These are phyloP conservation scores for Babesia ovis DNA, from an alignment of 169 alveolate species.

Conservation along the genomic window DNA sequence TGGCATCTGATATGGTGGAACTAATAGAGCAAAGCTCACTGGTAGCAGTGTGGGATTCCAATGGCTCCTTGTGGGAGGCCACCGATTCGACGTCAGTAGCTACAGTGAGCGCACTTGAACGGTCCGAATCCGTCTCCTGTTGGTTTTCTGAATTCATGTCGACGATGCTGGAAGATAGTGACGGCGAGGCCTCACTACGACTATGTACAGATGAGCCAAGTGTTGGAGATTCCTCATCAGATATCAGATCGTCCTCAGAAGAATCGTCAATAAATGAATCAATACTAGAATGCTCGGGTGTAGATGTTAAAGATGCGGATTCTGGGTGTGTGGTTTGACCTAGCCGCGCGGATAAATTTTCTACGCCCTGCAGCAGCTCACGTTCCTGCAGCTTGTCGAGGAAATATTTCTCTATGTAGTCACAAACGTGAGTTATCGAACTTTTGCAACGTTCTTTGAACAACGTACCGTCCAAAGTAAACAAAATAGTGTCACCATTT, in stretches of 20 bases:
- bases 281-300: background rate
- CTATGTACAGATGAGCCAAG: background rate
- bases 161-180: background rate
- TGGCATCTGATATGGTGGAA: too few relatives aligned
- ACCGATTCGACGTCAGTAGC: background rate
- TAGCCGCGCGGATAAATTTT: constrained; percentile 6
- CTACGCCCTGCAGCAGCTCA: constrained; percentile 30
- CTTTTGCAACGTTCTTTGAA: constrained; percentile 3
- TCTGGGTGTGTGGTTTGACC: background rate
- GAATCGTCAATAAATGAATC: background rate
- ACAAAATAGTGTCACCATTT: constrained; percentile 9
- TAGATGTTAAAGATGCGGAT: background rate
- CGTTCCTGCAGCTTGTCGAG: constrained; percentile 31
- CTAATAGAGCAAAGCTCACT: background rate
- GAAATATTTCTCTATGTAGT: constrained; percentile 13
- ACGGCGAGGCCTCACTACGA: background rate
- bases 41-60: background rate
- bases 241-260: background rate
- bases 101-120: background rate
- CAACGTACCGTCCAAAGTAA: constrained; percentile 12
- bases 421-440: constrained; percentile 1
- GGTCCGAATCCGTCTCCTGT: background rate
- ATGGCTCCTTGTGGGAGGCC: background rate
- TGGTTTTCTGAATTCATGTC: background rate
- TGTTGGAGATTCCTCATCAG: constrained; percentile 3